A percentile compares a stretch with the other conserved stretches of the same genome.
phyloP scores from a whole-genome alignment of 495 filamentous ascomycete species.

The Neurospora discreta region DNA sequence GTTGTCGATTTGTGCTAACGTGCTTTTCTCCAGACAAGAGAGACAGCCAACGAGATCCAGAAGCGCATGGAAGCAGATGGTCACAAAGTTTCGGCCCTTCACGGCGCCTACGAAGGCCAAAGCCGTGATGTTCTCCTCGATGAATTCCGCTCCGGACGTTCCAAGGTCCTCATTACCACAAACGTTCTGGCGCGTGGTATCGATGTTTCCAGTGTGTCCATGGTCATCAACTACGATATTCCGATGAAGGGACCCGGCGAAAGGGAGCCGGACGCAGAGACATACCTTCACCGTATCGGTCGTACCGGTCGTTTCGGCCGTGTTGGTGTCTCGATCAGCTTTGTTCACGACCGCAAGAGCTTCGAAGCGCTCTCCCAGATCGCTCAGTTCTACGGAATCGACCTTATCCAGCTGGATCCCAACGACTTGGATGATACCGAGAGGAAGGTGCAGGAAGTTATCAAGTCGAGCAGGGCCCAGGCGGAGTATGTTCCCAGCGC shows the following conservation, averaged over 20 bases:
- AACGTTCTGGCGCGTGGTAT: constrained; percentile 96
- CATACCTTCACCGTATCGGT: constrained; percentile 96
- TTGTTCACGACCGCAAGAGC: constrained; percentile 70
- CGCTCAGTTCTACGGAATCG: constrained; percentile 52
- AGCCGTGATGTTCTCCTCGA: constrained; percentile 82
- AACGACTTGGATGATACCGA: constrained; percentile 86
- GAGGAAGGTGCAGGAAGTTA: constrained; percentile 63
- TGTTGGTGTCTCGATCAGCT: constrained; percentile 89
- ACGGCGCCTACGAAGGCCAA: constrained; percentile 70
- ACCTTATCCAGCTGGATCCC: constrained; percentile 37
- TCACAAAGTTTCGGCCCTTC: constrained; percentile 81
- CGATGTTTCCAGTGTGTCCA: constrained; percentile 89
- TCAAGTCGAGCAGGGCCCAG: constrained; percentile 68
- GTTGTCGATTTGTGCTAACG: constrained; percentile 12
- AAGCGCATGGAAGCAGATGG: constrained; percentile 75
- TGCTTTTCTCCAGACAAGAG: constrained; percentile 47
- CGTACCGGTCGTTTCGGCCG: constrained; percentile 95
- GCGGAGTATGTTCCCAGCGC: constrained; percentile 41
- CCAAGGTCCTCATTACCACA: constrained; percentile 97
- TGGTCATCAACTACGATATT: constrained; percentile 94
- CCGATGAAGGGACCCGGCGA: constrained; percentile 45
- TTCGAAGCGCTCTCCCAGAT: constrained; percentile 69
- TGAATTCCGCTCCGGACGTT: constrained; percentile 69
- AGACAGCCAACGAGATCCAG: constrained; percentile 73
- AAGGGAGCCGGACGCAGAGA: constrained; percentile 63